phyloP scores from a whole-genome alignment of 2,329 filamentous ascomycete species.

The Akanthomyces uredinophilus region DNA sequence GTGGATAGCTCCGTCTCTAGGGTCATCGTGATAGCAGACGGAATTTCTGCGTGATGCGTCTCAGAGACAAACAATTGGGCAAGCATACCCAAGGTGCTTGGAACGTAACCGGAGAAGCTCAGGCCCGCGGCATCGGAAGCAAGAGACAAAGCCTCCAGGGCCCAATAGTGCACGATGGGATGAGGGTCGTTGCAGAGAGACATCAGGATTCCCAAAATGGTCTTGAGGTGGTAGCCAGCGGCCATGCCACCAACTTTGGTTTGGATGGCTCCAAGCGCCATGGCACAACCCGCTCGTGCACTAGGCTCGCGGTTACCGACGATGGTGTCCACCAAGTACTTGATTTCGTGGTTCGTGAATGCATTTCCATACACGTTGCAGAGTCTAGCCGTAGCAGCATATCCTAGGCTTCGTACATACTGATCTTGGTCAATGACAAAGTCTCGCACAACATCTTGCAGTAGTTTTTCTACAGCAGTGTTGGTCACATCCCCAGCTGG shows the following conservation, averaged over 20 bases:
- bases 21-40: slow-evolving; percentile 79
- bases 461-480: slow-evolving; percentile 71
- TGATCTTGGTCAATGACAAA: slow-evolving; percentile 81
- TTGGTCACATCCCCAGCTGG: slow-evolving; percentile 68
- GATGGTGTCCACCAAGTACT: slow-evolving; percentile 87
- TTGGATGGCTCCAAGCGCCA: slow-evolving; percentile 89
- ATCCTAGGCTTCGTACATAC: slow-evolving; percentile 78
- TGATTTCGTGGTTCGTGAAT: slow-evolving; percentile 86
- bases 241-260: slow-evolving; percentile 97
- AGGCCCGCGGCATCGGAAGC: slow-evolving; percentile 90
- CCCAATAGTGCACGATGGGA: slow-evolving; percentile 94
- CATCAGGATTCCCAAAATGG: slow-evolving; percentile 96
- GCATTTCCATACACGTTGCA: slow-evolving; percentile 80
- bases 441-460: slow-evolving; percentile 67
- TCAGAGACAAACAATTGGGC: slow-evolving; percentile 90
- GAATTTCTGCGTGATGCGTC: slow-evolving; percentile 80
- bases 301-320: slow-evolving; percentile 90
- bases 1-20: slow-evolving; percentile 82
- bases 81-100: slow-evolving; percentile 86
- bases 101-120: slow-evolving; percentile 85
- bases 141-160: slow-evolving; percentile 77
- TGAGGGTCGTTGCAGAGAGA: slow-evolving; percentile 94
- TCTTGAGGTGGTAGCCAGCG: slow-evolving; percentile 91
- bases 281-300: slow-evolving; percentile 87
- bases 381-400: slow-evolving; percentile 77